phyloP scores from a whole-genome alignment of 495 filamentous ascomycete genomes.

The Penicillium simplicissimum region DNA sequence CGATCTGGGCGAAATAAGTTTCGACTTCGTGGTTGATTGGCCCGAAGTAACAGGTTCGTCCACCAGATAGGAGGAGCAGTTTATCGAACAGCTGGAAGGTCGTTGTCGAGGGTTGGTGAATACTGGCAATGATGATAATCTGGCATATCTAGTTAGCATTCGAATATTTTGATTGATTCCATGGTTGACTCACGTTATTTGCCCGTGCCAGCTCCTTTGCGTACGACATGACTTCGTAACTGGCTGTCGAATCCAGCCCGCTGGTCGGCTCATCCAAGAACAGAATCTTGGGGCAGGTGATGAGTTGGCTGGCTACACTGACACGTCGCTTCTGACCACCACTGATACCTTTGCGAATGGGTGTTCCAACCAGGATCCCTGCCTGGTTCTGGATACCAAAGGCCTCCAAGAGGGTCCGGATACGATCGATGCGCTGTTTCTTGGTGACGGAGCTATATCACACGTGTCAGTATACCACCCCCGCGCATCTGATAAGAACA shows the following conservation, averaged over 20 bases:
- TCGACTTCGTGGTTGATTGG: slow-evolving; percentile 46
- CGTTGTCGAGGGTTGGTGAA: slow-evolving; percentile 77
- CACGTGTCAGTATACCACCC: neutral
- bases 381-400: slow-evolving; percentile 67
- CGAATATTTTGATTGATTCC: neutral
- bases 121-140: slow-evolving; percentile 73
- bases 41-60: slow-evolving; percentile 70
- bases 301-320: slow-evolving; percentile 76
- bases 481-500: neutral
- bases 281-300: slow-evolving; percentile 74
- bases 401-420: slow-evolving; percentile 55
- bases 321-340: slow-evolving; percentile 79
- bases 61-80: slow-evolving; percentile 68
- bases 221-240: slow-evolving; percentile 67
- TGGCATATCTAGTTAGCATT: slow-evolving; percentile 21
- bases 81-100: slow-evolving; percentile 81
- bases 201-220: slow-evolving; percentile 60
- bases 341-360: slow-evolving; percentile 74
- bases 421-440: slow-evolving; percentile 51
- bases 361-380: slow-evolving; percentile 71
- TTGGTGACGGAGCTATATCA: slow-evolving; percentile 40
- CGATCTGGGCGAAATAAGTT: slow-evolving; percentile 59
- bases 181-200: slow-evolving; percentile 58
- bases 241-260: slow-evolving; percentile 71
- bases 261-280: slow-evolving; percentile 84